These are phyloP conservation scores for Leucocoprinus leucothites DNA, from an alignment of 768 basidiomycete genomes.

Conservation along the genomic window DNA sequence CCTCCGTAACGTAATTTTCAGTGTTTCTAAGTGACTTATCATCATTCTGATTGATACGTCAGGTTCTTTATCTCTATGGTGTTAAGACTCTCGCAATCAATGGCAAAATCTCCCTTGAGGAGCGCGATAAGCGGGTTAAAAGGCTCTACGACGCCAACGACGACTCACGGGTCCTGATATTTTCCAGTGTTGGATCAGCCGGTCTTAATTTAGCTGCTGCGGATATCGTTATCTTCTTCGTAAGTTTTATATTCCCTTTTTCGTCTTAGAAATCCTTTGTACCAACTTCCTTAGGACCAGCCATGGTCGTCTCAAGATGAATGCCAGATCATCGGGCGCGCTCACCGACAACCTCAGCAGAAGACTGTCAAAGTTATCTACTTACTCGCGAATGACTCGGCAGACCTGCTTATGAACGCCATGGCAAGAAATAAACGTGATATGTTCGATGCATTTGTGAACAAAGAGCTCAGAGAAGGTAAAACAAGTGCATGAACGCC, in stretches of 20 bases:
- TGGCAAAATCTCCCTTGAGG: conserved; percentile 11
- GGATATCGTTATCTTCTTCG: conserved; percentile 20
- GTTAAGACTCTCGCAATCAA: conserved; percentile 12
- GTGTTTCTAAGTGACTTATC: no score
- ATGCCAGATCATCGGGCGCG: conserved; percentile 23
- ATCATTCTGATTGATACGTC: background rate
- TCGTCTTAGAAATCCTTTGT: background rate
- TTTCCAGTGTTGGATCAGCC: conserved; percentile 21
- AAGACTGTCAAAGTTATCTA: conserved; percentile 19
- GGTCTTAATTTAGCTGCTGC: conserved; percentile 23
- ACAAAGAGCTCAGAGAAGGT: conserved; percentile 1
- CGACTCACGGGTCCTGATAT: conserved; percentile 15
- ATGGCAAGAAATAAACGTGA: conserved; percentile 22
- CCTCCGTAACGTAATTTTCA: conserved; percentile 11
- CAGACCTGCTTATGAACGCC: conserved; percentile 20
- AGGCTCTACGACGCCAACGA: conserved; percentile 10
- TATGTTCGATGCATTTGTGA: conserved; percentile 24
- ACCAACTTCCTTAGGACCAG: conserved; percentile 19
- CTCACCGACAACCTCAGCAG: conserved; percentile 25
- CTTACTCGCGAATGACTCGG: conserved; percentile 21
- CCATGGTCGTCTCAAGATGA: conserved; percentile 27
- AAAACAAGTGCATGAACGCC: background rate
- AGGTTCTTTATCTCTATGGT: background rate
- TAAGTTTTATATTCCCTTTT: conserved; percentile 14
- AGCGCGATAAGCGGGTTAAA: conserved; percentile 14